Evolutionary conservation across 345 rosid genomes (phyloP).

Genomic region (Hibiscus tridactylites): DNA sequence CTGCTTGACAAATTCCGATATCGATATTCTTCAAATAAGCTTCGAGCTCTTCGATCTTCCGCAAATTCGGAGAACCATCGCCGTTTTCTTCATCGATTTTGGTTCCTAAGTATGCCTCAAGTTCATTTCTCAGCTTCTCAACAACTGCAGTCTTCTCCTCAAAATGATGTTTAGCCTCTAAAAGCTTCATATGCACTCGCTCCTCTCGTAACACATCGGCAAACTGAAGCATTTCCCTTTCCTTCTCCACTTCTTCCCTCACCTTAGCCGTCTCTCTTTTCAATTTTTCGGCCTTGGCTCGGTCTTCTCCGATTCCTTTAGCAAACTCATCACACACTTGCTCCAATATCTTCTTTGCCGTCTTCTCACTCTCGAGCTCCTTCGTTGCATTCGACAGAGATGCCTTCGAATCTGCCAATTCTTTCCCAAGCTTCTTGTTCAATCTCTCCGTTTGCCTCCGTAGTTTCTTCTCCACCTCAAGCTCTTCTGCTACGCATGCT

Average conservation of each 20-base stretch:
- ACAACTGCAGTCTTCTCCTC: slow-evolving; percentile 86
- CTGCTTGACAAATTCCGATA: slow-evolving; percentile 19
- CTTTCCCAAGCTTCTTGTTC: slow-evolving; percentile 78
- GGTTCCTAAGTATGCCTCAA: slow-evolving; percentile 43
- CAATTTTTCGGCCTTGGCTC: slow-evolving; percentile 49
- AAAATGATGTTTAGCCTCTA: slow-evolving; percentile 70
- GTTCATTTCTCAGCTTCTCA: slow-evolving; percentile 54
- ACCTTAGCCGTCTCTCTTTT: slow-evolving; percentile 52
- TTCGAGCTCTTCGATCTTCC: slow-evolving; percentile 47
- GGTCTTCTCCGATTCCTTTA: slow-evolving; percentile 62
- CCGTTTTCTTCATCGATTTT: slow-evolving; percentile 23
- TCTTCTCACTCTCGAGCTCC: slow-evolving; percentile 66
- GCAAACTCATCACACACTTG: slow-evolving; percentile 88
- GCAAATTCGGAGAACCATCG: slow-evolving; percentile 29
- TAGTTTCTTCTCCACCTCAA: slow-evolving; percentile 62
- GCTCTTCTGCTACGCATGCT: slow-evolving; percentile 53
- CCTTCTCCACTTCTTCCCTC: slow-evolving; percentile 80
- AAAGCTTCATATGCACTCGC: slow-evolving; percentile 94
- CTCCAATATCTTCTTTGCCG: slow-evolving; percentile 75
- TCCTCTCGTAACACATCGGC: slow-evolving; percentile 93
- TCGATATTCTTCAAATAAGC: slow-evolving; percentile 34
- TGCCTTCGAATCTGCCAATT: slow-evolving; percentile 49
- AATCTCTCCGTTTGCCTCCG: slow-evolving; percentile 65
- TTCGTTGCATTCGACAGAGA: slow-evolving; percentile 32
- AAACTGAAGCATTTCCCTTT: slow-evolving; percentile 89